A percentile compares a stretch with the other conserved stretches of the same genome.
Evolutionary conservation across 352 stramenopile species (phyloP).

Genomic region (Phytophthora rubi): DNA sequence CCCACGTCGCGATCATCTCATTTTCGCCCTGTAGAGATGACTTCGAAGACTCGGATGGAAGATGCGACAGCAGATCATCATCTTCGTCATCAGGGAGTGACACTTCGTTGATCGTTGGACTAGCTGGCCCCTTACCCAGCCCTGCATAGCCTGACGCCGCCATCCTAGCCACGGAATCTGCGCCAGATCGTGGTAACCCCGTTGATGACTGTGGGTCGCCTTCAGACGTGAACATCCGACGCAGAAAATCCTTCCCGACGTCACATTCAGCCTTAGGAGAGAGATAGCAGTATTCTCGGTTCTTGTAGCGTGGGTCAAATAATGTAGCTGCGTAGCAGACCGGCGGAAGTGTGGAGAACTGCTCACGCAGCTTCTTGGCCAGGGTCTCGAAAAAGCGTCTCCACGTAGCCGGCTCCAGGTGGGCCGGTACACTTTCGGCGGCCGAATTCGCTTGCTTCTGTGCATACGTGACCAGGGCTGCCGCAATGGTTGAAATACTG

Average conservation of each 20-base stretch:
- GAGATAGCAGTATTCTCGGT: constrained; percentile 82
- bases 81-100: constrained; percentile 61
- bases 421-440: constrained; percentile 34
- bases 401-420: constrained; percentile 54
- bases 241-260: constrained; percentile 61
- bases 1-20: constrained; percentile 71
- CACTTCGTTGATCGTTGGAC: constrained; percentile 27
- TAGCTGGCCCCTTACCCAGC: constrained; percentile 34
- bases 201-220: constrained; percentile 30
- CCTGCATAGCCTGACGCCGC: constrained; percentile 34
- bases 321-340: constrained; percentile 77
- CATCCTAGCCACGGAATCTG: constrained; percentile 30
- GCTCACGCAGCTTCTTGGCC: constrained; percentile 55
- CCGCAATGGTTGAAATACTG: constrained; percentile 76
- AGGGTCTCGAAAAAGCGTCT: constrained; percentile 70
- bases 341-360: constrained; percentile 58
- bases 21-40: constrained; percentile 48
- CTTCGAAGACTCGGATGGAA: constrained; percentile 67
- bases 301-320: constrained; percentile 84
- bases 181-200: no score
- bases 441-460: constrained; percentile 60
- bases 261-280: constrained; percentile 58
- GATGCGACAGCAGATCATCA: constrained; percentile 73
- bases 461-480: constrained; percentile 70
- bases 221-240: constrained; percentile 55